phyloP scores from a whole-genome alignment of 2,329 filamentous ascomycete genomes.

The Verticillium isaacii region DNA sequence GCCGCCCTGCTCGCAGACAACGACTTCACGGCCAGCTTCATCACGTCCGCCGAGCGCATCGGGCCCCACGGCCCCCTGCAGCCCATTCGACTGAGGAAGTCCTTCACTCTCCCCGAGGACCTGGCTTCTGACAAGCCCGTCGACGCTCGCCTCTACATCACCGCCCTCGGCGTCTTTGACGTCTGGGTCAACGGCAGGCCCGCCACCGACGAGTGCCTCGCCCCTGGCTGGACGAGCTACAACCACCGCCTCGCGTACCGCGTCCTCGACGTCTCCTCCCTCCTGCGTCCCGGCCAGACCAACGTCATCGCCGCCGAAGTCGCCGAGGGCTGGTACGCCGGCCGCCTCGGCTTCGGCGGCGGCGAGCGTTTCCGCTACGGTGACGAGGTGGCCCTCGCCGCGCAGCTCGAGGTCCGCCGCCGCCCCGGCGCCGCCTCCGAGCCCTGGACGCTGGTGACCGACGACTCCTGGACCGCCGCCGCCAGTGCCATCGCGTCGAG shows the following conservation, averaged over 20 bases:
- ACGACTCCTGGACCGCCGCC: slow-evolving; percentile 21
- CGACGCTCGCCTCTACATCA: slow-evolving; percentile 27
- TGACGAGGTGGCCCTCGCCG: slow-evolving; percentile 22
- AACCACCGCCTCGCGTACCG: slow-evolving; percentile 37
- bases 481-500: slow-evolving; percentile 12
- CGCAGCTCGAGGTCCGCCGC: slow-evolving; percentile 18
- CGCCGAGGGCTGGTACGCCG: slow-evolving; percentile 47
- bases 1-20: slow-evolving; percentile 1
- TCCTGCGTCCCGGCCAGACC: slow-evolving; percentile 20
- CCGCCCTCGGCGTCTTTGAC: slow-evolving; percentile 29
- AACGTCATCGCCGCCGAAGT: slow-evolving; percentile 42
- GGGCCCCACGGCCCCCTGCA: slow-evolving; percentile 3
- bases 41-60: background rate
- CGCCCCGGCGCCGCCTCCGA: slow-evolving; percentile 10
- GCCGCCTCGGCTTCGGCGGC: slow-evolving; percentile 27
- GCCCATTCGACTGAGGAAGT: slow-evolving; percentile 7
- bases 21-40: slow-evolving; percentile 6
- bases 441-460: slow-evolving; percentile 18
- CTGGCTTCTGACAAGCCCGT: background rate
- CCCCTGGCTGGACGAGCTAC: slow-evolving; percentile 41
- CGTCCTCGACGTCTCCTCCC: slow-evolving; percentile 32
- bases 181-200: slow-evolving; percentile 30
- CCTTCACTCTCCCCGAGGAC: slow-evolving; percentile 1
- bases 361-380: slow-evolving; percentile 24
- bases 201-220: slow-evolving; percentile 24